phyloP scores from a whole-genome alignment of 495 filamentous ascomycete genomes.

The Penicilliopsis zonata region DNA sequence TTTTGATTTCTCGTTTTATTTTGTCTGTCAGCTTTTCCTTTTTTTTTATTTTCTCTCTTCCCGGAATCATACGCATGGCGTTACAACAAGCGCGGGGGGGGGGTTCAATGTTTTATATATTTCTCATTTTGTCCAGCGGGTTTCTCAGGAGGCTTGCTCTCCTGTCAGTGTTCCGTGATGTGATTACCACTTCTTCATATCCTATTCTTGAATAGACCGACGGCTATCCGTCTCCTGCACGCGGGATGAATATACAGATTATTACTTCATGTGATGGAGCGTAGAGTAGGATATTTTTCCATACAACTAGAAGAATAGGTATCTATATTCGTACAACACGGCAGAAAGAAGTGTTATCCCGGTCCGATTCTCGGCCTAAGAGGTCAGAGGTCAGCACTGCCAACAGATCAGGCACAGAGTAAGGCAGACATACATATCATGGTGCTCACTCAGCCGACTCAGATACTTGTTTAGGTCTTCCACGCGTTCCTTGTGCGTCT shows the following conservation, averaged over 20 bases:
- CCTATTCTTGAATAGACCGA: background rate
- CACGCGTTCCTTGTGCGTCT: slow-evolving; percentile 94
- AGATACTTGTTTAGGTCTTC: slow-evolving; percentile 93
- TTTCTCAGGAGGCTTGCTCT: background rate
- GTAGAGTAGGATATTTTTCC: too few relatives aligned
- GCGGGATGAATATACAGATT: background rate
- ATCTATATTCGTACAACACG: background rate
- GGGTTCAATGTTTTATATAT: slow-evolving; percentile 1
- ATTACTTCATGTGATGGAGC: too few relatives aligned
- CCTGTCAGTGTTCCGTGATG: too few relatives aligned
- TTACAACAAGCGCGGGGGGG: slow-evolving; percentile 1
- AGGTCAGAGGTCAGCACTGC: slow-evolving; percentile 6
- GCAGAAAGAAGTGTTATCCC: slow-evolving; percentile 33
- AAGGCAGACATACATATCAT: slow-evolving; percentile 65
- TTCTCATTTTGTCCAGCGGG: slow-evolving; percentile 1
- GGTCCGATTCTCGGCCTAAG: slow-evolving; percentile 64
- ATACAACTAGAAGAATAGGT: background rate
- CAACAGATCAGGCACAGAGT: slow-evolving; percentile 1
- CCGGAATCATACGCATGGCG: slow-evolving; percentile 14
- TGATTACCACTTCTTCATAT: too few relatives aligned
- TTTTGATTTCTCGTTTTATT: background rate
- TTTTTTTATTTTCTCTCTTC: slow-evolving; percentile 6
- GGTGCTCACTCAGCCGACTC: slow-evolving; percentile 85
- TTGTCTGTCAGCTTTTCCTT: slow-evolving; percentile 7
- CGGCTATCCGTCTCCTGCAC: too few relatives aligned